These are phyloP conservation scores for Yamadazyma conglobata DNA, from an alignment of 1,139 yeast genomes.

Conservation along the genomic window DNA sequence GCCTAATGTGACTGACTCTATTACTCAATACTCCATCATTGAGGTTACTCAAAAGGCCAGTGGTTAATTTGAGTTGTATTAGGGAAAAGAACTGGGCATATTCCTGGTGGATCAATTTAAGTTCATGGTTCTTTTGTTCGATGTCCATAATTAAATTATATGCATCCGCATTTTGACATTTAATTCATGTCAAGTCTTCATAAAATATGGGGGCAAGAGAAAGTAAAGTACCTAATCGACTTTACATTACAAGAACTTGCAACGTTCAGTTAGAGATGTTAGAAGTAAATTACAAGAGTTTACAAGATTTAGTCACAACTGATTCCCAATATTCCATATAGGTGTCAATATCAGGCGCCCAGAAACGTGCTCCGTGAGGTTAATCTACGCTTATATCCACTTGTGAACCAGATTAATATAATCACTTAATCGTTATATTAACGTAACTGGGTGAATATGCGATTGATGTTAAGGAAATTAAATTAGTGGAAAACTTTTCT, in stretches of 20 bases:
- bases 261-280: too few relatives aligned
- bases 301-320: constrained; percentile 46
- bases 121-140: constrained; percentile 20
- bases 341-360: constrained; percentile 56
- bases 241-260: too few relatives aligned
- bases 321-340: constrained; percentile 52
- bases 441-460: constrained; percentile 38
- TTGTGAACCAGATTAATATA: constrained; percentile 21
- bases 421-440: constrained; percentile 3
- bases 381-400: constrained; percentile 41
- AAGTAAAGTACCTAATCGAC: too few relatives aligned
- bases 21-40: constrained; percentile 8
- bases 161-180: not conserved
- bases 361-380: constrained; percentile 51
- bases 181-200: too few relatives aligned
- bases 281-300: not conserved
- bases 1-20: constrained; percentile 9
- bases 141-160: constrained; percentile 21
- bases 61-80: constrained; percentile 17
- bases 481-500: constrained; percentile 8
- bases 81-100: constrained; percentile 26
- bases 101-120: constrained; percentile 23
- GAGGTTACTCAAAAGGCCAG: constrained; percentile 3
- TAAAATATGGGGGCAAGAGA: too few relatives aligned
- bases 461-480: constrained; percentile 38